These are phyloP conservation scores for Chrysosphaeria jannelii DNA, from an alignment of 2,329 filamentous ascomycete species.

Conservation along the genomic window DNA sequence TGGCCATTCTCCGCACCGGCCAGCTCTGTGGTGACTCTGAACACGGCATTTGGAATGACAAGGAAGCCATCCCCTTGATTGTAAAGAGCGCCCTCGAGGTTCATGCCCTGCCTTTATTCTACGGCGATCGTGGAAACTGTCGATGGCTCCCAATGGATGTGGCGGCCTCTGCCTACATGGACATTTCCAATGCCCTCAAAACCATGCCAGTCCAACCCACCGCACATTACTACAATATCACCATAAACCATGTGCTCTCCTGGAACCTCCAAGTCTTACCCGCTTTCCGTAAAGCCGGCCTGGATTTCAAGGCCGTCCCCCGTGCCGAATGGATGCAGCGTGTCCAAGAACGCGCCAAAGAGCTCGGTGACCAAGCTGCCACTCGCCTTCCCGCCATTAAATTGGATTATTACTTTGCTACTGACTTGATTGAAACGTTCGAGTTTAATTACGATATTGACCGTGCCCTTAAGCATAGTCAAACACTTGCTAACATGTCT, in stretches of 20 bases:
- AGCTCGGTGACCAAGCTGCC: slow-evolving; percentile 2
- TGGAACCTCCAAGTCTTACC: slow-evolving; percentile 21
- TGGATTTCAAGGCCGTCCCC: slow-evolving; percentile 16
- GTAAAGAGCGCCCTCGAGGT: slow-evolving; percentile 15
- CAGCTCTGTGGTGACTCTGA: slow-evolving; percentile 18
- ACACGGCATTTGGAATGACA: slow-evolving; percentile 18
- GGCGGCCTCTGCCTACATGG: slow-evolving; percentile 12
- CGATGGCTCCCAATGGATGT: slow-evolving; percentile 17
- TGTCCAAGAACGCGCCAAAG: slow-evolving; percentile 2
- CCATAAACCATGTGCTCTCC: slow-evolving; percentile 16
- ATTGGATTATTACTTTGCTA: slow-evolving; percentile 3
- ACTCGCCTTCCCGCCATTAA: slow-evolving; percentile 3
- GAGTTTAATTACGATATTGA: too few species aligned
- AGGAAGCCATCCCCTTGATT: slow-evolving; percentile 20
- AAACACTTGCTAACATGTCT: too few species aligned
- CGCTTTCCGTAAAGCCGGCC: slow-evolving; percentile 12
- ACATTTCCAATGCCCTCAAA: slow-evolving; percentile 7
- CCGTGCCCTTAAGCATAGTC: too few species aligned
- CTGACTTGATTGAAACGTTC: slow-evolving; percentile 1
- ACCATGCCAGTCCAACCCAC: slow-evolving; percentile 1
- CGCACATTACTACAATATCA: slow-evolving; percentile 15
- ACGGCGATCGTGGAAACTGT: slow-evolving; percentile 9
- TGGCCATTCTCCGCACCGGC: slow-evolving; percentile 15
- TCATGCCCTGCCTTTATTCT: slow-evolving; percentile 14
- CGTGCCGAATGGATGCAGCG: slow-evolving; percentile 9